These are phyloP conservation scores for Hyaloscypha variabilis DNA, from an alignment of 495 filamentous ascomycete genomes.

Conservation along the genomic window DNA sequence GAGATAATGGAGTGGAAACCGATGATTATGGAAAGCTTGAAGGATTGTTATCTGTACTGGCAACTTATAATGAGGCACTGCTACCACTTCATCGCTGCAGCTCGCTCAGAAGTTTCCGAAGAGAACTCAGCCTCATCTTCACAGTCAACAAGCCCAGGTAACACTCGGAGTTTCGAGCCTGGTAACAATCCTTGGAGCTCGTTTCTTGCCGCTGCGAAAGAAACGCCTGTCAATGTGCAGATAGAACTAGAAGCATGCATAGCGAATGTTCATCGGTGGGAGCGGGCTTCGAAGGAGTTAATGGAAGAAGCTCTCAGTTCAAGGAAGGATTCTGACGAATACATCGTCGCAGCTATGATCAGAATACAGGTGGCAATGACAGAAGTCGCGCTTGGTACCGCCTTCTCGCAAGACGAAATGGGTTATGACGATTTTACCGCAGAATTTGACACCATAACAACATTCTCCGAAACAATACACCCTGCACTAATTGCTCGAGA, in stretches of 20 bases:
- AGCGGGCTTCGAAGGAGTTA: background rate
- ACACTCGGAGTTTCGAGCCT: background rate
- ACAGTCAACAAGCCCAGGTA: too few relatives aligned
- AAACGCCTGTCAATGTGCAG: background rate
- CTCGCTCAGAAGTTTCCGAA: background rate
- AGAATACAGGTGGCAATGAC: slow-evolving; percentile 11
- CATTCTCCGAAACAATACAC: slow-evolving; percentile 4
- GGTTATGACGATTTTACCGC: slow-evolving; percentile 18
- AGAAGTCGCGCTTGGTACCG: slow-evolving; percentile 11
- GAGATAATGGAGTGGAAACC: background rate
- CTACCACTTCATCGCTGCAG: background rate
- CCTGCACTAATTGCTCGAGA: background rate
- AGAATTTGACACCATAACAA: slow-evolving; percentile 14
- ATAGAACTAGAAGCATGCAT: background rate
- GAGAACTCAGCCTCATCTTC: background rate
- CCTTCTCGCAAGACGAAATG: slow-evolving; percentile 9
- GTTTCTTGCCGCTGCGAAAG: background rate
- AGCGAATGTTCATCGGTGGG: slow-evolving; percentile 11
- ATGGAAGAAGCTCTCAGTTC: background rate
- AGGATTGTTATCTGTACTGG: background rate
- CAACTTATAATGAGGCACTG: slow-evolving; percentile 4
- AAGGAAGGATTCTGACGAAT: slow-evolving; percentile 10
- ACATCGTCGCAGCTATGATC: slow-evolving; percentile 4
- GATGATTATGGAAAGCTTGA: background rate
- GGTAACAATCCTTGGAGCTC: background rate